Base-by-base conservation (phyloP, 1,139 yeast species). In the Candida albicans region DNA sequence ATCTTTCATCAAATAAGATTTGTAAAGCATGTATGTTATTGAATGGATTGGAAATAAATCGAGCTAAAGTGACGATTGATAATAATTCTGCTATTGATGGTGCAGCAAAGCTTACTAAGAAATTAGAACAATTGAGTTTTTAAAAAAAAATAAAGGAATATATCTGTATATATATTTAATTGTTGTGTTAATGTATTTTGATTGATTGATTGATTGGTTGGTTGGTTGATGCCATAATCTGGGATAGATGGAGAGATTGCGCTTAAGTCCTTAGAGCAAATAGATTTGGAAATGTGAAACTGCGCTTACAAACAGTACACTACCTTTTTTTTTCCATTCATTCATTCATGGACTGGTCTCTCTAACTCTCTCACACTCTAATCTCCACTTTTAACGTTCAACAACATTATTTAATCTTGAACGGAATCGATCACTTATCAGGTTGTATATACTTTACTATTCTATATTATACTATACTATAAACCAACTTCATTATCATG, bases 11-110 rank as follows among this genome's bases (percentile, higher is more conserved):
- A 50, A 93, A 93, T 61, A 78, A 70, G 55, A 79, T 90, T 10
- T 93, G 99, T 67, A 93, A 93, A 65, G 99, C 99, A 0, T 93
- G 99, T 66, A 80, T 87, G 50, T 69, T 93, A 33, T 68, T 95
- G 39, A 90, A 87, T 47, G 97, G 97, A 0, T 75, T 95, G 44
- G 95, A 91, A 55, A 75, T 79, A 47, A 84, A 78, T 52, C 73
- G 95, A 53, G 87, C 93, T 0, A 80, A 81, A 55, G 64, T 84
- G 4, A 51, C 63, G 1, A 61, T 84, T 4, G 87, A 80, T 5
- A 76, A 72, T 15, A 77, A 79, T 46, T 61, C 68, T 11, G 68
- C 68, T 3, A 64, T 69, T 1, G 80, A 74, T 34, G 93, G 95
- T 3, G 86, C 91, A 1, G 96, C 95, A 1, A 79, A 77, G 49